These are phyloP conservation scores for Tuber microsphaerosporum DNA, from an alignment of 495 filamentous ascomycete species.

Conservation along the genomic window DNA sequence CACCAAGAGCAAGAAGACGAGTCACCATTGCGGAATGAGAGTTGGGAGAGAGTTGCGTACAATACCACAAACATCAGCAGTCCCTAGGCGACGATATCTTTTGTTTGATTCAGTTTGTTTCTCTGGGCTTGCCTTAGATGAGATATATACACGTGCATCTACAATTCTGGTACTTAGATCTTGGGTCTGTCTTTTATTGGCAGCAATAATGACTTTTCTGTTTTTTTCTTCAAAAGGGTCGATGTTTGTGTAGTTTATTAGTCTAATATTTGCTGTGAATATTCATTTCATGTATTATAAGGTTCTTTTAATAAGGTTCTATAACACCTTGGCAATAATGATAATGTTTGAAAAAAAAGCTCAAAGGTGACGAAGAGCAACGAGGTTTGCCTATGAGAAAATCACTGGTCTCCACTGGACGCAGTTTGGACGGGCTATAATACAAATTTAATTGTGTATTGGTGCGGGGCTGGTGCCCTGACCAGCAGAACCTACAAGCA, in stretches of 20 bases:
- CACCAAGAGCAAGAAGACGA: slow-evolving; percentile 26
- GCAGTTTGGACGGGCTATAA: not conserved
- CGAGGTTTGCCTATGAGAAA: not conserved
- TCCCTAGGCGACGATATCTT: not conserved
- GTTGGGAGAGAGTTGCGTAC: slow-evolving; percentile 30
- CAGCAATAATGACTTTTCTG: not conserved
- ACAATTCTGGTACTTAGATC: not conserved
- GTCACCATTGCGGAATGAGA: slow-evolving; percentile 27
- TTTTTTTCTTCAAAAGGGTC: not conserved
- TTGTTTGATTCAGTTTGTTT: not conserved
- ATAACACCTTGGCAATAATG: not conserved
- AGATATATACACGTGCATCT: not conserved
- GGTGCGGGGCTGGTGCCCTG: not conserved
- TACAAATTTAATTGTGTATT: not conserved
- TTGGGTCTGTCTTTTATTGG: not conserved
- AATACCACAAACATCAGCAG: slow-evolving; percentile 11
- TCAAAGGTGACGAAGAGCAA: not conserved
- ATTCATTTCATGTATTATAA: slow-evolving; percentile 4
- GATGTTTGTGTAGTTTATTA: not conserved
- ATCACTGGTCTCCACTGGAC: not conserved
- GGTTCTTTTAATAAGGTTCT: not conserved
- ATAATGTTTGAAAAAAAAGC: not conserved
- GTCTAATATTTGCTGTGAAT: not conserved
- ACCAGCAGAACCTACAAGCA: not conserved
- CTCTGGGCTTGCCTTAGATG: not conserved